phyloP scores from a whole-genome alignment of 805 yeast species.

The Metschnikowia kunwiensis region DNA sequence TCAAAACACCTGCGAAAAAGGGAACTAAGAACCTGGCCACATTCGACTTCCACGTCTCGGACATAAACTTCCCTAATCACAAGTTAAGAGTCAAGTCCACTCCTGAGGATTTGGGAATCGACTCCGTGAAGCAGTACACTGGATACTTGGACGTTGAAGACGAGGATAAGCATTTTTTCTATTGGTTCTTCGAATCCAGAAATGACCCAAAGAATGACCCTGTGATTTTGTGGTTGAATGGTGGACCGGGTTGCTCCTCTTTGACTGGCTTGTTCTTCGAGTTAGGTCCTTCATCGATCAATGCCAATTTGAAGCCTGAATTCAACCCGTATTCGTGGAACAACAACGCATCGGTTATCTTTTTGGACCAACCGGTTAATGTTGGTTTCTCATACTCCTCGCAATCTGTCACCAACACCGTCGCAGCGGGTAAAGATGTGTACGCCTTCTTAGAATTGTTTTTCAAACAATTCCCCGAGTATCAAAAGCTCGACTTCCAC shows the following conservation, averaged over 20 bases:
- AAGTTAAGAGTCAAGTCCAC: conserved; percentile 21
- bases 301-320: conserved; percentile 62
- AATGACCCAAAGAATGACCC: conserved; percentile 77
- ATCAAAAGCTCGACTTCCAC: conserved; percentile 57
- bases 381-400: conserved; percentile 87
- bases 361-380: conserved; percentile 90
- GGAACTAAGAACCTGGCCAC: conserved; percentile 12
- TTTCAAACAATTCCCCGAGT: conserved; percentile 79
- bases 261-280: conserved; percentile 88
- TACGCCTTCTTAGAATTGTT: conserved; percentile 79
- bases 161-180: conserved; percentile 87
- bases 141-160: conserved; percentile 82
- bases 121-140: conserved; percentile 74
- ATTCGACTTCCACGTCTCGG: conserved; percentile 40
- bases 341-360: conserved; percentile 82
- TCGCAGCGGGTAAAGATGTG: conserved; percentile 84
- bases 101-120: conserved; percentile 57
- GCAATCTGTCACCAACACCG: conserved; percentile 61
- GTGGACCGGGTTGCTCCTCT: conserved; percentile 96
- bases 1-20: conserved; percentile 49
- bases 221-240: conserved; percentile 85
- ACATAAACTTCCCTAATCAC: conserved; percentile 38
- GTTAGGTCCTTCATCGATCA: conserved; percentile 82
- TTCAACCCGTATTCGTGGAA: conserved; percentile 90
- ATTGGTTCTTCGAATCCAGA: conserved; percentile 86